Percentiles rank a stretch among this genome's conserved stretches.
Evolutionary conservation across 805 yeast species (phyloP).

Genomic region (Metschnikowia corniflorae): DNA sequence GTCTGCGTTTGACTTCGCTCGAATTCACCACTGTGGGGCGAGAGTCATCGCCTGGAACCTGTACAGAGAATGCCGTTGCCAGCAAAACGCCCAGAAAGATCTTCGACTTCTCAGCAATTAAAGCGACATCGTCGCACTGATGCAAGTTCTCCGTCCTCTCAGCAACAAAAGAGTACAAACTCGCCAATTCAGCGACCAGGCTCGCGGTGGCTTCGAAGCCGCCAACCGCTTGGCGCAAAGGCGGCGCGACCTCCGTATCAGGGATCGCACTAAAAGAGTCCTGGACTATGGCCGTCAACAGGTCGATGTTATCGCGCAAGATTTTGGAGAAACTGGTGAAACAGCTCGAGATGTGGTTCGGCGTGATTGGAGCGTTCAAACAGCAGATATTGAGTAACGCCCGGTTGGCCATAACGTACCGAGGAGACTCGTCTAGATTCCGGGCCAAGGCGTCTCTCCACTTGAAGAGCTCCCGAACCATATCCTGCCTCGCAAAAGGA

Average conservation of each 20-base stretch:
- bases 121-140: neutral
- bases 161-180: slow-evolving; percentile 1
- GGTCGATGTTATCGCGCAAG: slow-evolving; percentile 53
- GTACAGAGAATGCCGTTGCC: slow-evolving; percentile 5
- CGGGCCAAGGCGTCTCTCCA: slow-evolving; percentile 88
- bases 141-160: neutral
- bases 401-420: slow-evolving; percentile 83
- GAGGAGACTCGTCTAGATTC: slow-evolving; percentile 73
- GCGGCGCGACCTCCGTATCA: neutral
- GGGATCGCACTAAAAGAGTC: slow-evolving; percentile 25
- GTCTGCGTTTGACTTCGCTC: slow-evolving; percentile 1
- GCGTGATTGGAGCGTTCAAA: slow-evolving; percentile 51
- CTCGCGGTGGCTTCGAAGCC: neutral
- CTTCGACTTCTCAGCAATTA: slow-evolving; percentile 1
- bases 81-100: slow-evolving; percentile 2
- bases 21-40: slow-evolving; percentile 21
- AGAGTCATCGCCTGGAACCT: slow-evolving; percentile 5
- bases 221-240: neutral
- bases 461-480: slow-evolving; percentile 58
- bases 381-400: slow-evolving; percentile 59
- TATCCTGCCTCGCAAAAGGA: slow-evolving; percentile 46
- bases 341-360: slow-evolving; percentile 17
- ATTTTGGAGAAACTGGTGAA: slow-evolving; percentile 6
- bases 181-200: slow-evolving; percentile 1
- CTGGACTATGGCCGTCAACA: slow-evolving; percentile 56